Evolutionary conservation across 306 rosid genomes (phyloP).

Genomic region (Medicago lupulina): DNA sequence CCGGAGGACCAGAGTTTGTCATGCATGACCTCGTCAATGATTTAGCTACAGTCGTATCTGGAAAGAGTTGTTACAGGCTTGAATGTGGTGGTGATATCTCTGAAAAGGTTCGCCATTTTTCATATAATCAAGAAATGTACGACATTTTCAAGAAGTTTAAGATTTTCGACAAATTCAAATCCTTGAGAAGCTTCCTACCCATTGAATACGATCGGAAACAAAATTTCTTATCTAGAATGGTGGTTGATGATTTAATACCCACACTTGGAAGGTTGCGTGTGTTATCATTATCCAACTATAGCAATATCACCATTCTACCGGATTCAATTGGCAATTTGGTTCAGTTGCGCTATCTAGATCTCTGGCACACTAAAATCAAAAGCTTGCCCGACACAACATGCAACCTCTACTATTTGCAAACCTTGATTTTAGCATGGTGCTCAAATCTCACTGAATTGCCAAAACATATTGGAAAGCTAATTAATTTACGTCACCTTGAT

Average conservation of each 20-base stretch:
- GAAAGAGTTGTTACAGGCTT: not conserved
- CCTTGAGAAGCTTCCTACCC: conserved; percentile 14
- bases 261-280: not conserved
- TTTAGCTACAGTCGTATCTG: not conserved
- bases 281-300: not conserved
- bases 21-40: conserved; percentile 36
- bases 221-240: not conserved
- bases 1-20: not conserved
- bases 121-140: not conserved
- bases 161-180: not conserved
- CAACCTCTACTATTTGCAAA: conserved; percentile 3
- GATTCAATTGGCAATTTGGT: conserved; percentile 12
- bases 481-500: conserved; percentile 4
- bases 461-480: not conserved
- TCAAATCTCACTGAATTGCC: not conserved
- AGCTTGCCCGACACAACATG: not conserved
- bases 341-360: conserved; percentile 9
- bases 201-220: too few relatives aligned
- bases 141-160: conserved; percentile 21
- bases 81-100: not conserved
- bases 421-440: conserved; percentile 4
- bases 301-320: not conserved
- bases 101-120: conserved; percentile 33
- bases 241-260: not conserved
- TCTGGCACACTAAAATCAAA: not conserved